These are phyloP conservation scores for Silybum marianum DNA, from an alignment of 129 eudicot genomes.

Conservation along the genomic window DNA sequence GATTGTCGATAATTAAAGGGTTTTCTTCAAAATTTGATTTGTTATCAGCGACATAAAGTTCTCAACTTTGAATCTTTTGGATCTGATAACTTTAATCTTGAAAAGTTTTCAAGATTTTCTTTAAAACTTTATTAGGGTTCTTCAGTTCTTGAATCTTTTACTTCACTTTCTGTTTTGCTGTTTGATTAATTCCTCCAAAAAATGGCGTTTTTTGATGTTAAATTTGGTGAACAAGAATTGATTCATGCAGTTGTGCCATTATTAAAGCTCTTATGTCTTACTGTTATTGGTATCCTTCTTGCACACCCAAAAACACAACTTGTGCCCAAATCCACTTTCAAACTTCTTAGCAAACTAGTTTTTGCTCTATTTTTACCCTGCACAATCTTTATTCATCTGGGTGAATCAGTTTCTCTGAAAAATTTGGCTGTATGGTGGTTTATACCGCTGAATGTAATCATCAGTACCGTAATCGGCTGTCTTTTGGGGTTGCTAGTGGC, in stretches of 20 bases:
- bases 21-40: background rate
- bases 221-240: slow-evolving; percentile 43
- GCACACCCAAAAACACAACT: slow-evolving; percentile 69
- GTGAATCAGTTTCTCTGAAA: slow-evolving; percentile 56
- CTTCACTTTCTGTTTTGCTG: background rate
- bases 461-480: slow-evolving; percentile 69
- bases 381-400: slow-evolving; percentile 73
- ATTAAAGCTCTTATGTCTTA: slow-evolving; percentile 60
- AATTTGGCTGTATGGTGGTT: slow-evolving; percentile 83
- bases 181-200: background rate
- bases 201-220: slow-evolving; percentile 27
- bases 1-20: slow-evolving; percentile 5
- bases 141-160: slow-evolving; percentile 5
- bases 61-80: slow-evolving; percentile 30
- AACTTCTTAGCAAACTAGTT: slow-evolving; percentile 88
- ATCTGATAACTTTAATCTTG: slow-evolving; percentile 13
- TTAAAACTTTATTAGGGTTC: background rate
- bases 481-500: slow-evolving; percentile 65
- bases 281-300: slow-evolving; percentile 64
- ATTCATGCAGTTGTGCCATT: slow-evolving; percentile 62
- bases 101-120: background rate
- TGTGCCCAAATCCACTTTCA: slow-evolving; percentile 76
- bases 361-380: slow-evolving; percentile 86
- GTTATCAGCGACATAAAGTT: background rate
- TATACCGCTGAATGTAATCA: slow-evolving; percentile 70